Evolutionary conservation across 2,329 filamentous ascomycete species (phyloP).

Genomic region (Lasiodiplodia sp.): DNA sequence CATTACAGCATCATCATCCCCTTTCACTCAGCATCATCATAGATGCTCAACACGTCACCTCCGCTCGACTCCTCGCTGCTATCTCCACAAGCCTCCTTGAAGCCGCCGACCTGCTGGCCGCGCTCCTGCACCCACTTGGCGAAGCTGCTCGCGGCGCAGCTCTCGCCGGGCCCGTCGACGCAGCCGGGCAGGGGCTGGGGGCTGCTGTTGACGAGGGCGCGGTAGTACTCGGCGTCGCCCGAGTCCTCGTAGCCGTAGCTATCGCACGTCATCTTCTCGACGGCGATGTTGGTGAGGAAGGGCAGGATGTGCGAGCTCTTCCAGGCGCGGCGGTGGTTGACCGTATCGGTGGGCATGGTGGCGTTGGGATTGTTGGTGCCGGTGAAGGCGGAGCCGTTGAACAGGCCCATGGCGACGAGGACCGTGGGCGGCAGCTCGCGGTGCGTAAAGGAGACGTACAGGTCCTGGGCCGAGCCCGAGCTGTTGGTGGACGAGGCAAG

Average conservation of each 20-base stretch:
- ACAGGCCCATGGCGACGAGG: slow-evolving; percentile 71
- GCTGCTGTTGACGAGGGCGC: slow-evolving; percentile 60
- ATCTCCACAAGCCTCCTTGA: slow-evolving; percentile 51
- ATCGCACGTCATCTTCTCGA: slow-evolving; percentile 71
- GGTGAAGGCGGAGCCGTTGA: slow-evolving; percentile 70
- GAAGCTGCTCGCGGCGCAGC: slow-evolving; percentile 56
- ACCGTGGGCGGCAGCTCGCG: slow-evolving; percentile 73
- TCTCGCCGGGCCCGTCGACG: slow-evolving; percentile 59
- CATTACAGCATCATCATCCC: neutral
- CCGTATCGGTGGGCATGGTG: slow-evolving; percentile 69
- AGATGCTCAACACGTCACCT: slow-evolving; percentile 49
- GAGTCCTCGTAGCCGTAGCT: slow-evolving; percentile 59
- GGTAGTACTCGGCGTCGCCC: slow-evolving; percentile 56
- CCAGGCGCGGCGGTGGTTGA: slow-evolving; percentile 71
- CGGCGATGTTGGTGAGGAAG: slow-evolving; percentile 70
- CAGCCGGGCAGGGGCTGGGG: slow-evolving; percentile 59
- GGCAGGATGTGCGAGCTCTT: slow-evolving; percentile 68
- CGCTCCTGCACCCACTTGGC: slow-evolving; percentile 51
- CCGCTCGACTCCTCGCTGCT: slow-evolving; percentile 43
- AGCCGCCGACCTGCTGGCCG: slow-evolving; percentile 54
- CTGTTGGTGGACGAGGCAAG: slow-evolving; percentile 51
- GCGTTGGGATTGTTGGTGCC: slow-evolving; percentile 63
- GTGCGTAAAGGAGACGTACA: slow-evolving; percentile 74
- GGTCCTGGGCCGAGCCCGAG: slow-evolving; percentile 57
- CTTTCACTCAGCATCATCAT: slow-evolving; percentile 29